Conservation (phyloP, 441 rosid genomes). For the Euphorbia corollata region DNA sequence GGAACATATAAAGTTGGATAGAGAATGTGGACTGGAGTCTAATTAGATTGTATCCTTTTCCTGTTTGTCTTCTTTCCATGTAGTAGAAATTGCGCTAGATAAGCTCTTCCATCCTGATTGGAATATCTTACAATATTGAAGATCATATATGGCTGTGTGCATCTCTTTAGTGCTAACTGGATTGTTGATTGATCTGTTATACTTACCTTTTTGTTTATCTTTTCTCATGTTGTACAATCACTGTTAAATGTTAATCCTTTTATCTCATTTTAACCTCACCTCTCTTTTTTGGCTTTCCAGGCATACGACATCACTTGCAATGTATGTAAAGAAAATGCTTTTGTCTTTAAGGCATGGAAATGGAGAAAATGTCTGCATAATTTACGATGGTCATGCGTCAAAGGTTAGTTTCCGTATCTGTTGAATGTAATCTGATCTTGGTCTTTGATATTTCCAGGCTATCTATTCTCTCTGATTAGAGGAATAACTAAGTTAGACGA, state of each 20-base stretch:
- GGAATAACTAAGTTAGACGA: neutral
- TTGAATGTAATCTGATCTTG: neutral
- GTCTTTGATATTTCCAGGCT: neutral
- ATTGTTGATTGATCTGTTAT: neutral
- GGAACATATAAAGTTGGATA: neutral
- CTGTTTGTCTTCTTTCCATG: neutral
- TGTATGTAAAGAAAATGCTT: conserved; percentile 58
- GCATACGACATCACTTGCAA: conserved; percentile 66
- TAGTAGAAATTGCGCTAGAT: neutral
- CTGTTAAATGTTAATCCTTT: neutral
- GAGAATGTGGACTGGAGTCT: neutral
- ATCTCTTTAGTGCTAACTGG: neutral
- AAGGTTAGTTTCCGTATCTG: conserved; percentile 36
- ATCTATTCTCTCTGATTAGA: neutral
- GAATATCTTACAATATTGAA: neutral
- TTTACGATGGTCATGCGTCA: conserved; percentile 48
- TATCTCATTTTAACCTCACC: neutral
- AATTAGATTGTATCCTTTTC: too few species aligned
- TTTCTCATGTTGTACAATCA: neutral
- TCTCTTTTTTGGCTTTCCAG: conserved; percentile 28
- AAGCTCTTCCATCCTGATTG: neutral
- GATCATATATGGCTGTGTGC: neutral
- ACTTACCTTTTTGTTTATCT: neutral
- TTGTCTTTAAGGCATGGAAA: conserved; percentile 56
- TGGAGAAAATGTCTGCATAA: conserved; percentile 50